A percentile compares a stretch with the other conserved stretches of the same genome.
These are phyloP conservation scores for Fusarium algeriense DNA, from an alignment of 2,329 filamentous ascomycete genomes.

Conservation along the genomic window DNA sequence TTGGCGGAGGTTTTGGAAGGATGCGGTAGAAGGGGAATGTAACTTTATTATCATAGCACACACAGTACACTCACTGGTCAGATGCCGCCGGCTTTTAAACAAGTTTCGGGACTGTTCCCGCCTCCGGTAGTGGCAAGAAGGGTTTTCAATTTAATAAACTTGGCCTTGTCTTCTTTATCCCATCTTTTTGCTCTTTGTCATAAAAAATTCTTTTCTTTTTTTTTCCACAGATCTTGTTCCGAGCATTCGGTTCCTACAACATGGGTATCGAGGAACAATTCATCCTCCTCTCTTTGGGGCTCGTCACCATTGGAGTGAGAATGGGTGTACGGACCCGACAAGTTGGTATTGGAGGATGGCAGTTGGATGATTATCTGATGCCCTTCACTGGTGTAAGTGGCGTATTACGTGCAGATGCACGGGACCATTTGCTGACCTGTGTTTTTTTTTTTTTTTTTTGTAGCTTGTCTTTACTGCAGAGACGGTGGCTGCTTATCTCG, in stretches of 20 bases:
- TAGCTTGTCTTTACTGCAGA: conserved; percentile 41
- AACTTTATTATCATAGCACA: neutral
- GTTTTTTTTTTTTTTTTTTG: neutral
- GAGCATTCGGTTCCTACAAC: neutral
- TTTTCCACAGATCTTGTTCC: neutral
- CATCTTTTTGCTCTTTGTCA: neutral
- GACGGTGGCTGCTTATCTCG: conserved; percentile 38
- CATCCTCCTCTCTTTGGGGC: conserved; percentile 36
- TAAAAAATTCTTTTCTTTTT: neutral
- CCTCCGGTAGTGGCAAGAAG: neutral
- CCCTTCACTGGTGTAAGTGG: conserved; percentile 39
- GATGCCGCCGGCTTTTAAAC: neutral
- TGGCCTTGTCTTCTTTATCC: neutral
- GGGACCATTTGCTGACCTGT: neutral
- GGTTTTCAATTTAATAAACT: neutral
- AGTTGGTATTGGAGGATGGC: conserved; percentile 31
- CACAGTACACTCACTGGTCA: neutral
- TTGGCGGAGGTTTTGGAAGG: neutral
- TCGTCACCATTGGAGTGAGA: conserved; percentile 33
- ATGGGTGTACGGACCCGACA: conserved; percentile 33
- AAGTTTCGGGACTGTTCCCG: neutral
- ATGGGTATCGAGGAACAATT: conserved; percentile 43
- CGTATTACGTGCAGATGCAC: neutral
- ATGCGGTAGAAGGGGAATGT: neutral
- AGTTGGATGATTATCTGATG: conserved; percentile 42